Evolutionary conservation across 2,329 filamentous ascomycete genomes (phyloP).

Genomic region (Plenodomus biglobosus): DNA sequence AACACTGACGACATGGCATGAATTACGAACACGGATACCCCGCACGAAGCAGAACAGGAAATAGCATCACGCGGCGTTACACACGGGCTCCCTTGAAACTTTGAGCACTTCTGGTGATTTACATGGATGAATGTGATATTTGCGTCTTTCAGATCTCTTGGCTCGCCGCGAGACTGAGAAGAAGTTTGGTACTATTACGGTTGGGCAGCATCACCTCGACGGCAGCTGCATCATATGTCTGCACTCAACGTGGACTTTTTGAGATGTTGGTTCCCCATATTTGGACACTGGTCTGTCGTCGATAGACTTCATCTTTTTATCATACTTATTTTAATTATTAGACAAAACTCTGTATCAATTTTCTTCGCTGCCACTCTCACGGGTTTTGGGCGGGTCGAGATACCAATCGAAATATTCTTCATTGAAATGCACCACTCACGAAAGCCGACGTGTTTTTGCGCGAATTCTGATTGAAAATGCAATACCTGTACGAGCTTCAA

Average conservation of each 20-base stretch:
- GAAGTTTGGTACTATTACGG: too few species aligned
- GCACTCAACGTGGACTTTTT: too few species aligned
- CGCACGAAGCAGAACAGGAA: slow-evolving; percentile 8
- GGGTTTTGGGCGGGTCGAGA: background rate
- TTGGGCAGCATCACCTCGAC: too few species aligned
- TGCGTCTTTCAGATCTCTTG: background rate
- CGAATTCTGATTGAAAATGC: too few species aligned
- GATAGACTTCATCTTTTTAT: background rate
- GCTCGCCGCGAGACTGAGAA: background rate
- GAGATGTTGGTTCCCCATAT: too few species aligned
- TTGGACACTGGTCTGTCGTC: too few species aligned
- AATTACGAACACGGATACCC: slow-evolving; percentile 17
- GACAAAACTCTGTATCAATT: slow-evolving; percentile 12
- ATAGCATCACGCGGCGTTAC: slow-evolving; percentile 19
- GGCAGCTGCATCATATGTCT: too few species aligned
- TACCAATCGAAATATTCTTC: background rate
- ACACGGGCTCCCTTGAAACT: background rate
- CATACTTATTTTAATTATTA: slow-evolving; percentile 23
- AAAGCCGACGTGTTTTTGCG: too few species aligned
- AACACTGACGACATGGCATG: slow-evolving; percentile 12
- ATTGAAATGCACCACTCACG: too few species aligned
- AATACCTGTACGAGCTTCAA: too few species aligned
- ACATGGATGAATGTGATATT: background rate
- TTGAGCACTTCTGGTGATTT: background rate
- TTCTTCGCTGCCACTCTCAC: slow-evolving; percentile 9